A percentile compares a stretch with the other conserved stretches of the same genome.
phyloP scores from a whole-genome alignment of 371 early-diverging fungal species.

The Rhizopus arrhizus region DNA sequence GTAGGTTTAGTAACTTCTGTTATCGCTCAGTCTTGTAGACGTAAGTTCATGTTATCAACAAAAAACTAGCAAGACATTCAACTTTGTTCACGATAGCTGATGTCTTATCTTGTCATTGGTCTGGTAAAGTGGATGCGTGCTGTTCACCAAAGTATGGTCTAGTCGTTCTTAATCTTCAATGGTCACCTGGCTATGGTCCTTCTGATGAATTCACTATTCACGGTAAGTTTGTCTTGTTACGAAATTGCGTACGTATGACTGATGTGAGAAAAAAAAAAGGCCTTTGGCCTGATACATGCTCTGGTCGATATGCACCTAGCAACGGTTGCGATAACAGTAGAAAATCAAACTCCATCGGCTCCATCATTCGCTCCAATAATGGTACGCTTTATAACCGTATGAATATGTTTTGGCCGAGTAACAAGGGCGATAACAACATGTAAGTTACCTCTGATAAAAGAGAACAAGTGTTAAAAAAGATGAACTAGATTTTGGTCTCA shows the following conservation, averaged over 20 bases:
- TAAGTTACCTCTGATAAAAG: conserved; percentile 1
- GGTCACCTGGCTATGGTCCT: conserved; percentile 50
- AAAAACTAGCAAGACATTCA: not conserved
- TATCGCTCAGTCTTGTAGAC: conserved; percentile 3
- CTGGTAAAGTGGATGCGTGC: conserved; percentile 53
- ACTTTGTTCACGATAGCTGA: conserved; percentile 5
- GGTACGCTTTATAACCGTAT: conserved; percentile 54
- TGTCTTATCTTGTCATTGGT: conserved; percentile 47
- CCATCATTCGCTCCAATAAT: conserved; percentile 41
- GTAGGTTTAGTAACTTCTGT: conserved; percentile 1
- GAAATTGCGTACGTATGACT: no score
- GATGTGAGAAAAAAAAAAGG: conserved; percentile 22
- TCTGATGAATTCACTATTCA: conserved; percentile 55
- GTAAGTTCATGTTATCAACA: not conserved
- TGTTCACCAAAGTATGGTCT: conserved; percentile 73
- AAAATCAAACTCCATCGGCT: conserved; percentile 51
- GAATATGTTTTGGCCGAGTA: conserved; percentile 77
- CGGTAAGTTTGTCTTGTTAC: conserved; percentile 24
- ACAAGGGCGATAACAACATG: conserved; percentile 55
- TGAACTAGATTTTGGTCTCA: conserved; percentile 49
- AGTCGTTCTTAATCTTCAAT: conserved; percentile 60
- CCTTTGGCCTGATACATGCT: conserved; percentile 79
- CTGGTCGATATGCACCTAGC: conserved; percentile 59
- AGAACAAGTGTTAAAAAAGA: not conserved
- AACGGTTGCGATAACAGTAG: conserved; percentile 71